A percentile compares a stretch with the other conserved stretches of the same genome.
Conservation (phyloP, 2,329 filamentous ascomycete species). For the Zasmidium cellare region DNA sequence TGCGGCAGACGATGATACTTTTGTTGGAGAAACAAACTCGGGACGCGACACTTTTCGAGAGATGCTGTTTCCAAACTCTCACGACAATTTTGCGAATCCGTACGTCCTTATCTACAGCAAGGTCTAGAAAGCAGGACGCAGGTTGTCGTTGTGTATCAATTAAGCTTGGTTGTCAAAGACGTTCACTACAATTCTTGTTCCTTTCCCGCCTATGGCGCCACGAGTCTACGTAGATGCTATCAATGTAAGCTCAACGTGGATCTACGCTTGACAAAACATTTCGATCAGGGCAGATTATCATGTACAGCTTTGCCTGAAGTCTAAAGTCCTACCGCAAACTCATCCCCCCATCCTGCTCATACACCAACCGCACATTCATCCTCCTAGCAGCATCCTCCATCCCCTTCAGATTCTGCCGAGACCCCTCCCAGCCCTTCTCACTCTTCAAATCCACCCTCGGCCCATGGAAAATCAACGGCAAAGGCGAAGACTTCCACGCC, state of each 20-base stretch:
- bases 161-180: no score
- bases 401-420: background rate
- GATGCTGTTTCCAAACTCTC: slow-evolving; percentile 3
- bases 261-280: no score
- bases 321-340: no score
- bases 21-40: background rate
- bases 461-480: slow-evolving; percentile 13
- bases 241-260: no score
- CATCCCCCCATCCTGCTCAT: background rate
- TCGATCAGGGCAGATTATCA: no score
- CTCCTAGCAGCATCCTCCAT: background rate
- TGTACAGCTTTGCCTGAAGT: no score
- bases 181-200: no score
- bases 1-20: slow-evolving; percentile 5
- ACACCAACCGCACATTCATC: background rate
- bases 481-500: slow-evolving; percentile 13
- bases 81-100: background rate
- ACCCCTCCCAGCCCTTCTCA: background rate
- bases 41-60: background rate
- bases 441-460: background rate
- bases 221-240: no score
- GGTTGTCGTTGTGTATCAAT: no score
- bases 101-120: slow-evolving; percentile 8
- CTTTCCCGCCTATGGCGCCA: no score
- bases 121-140: background rate